These are phyloP conservation scores for Dothideomycetes sp. DNA, from an alignment of 2,329 filamentous ascomycete species.

Conservation along the genomic window DNA sequence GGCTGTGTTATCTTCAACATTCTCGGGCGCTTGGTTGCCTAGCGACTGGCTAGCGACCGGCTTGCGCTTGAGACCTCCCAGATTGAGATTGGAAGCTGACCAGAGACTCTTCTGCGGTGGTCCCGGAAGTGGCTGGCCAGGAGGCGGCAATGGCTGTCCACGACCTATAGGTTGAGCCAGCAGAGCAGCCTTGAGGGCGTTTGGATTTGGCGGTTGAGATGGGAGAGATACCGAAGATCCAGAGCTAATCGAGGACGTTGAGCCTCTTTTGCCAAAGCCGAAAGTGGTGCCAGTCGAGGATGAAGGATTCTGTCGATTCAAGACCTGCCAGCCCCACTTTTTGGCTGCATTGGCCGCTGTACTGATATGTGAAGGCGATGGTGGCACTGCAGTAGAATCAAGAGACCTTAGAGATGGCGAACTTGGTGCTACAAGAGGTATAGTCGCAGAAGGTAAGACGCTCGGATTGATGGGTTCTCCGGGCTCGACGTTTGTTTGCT, in stretches of 20 bases:
- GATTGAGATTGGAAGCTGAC: slow-evolving; percentile 13
- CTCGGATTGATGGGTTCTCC: not conserved
- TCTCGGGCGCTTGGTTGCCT: too few relatives aligned
- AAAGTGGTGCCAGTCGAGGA: not conserved
- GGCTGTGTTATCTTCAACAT: too few relatives aligned
- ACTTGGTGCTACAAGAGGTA: not conserved
- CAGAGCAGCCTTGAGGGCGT: slow-evolving; percentile 21
- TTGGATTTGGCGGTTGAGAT: slow-evolving; percentile 17
- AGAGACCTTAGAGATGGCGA: not conserved
- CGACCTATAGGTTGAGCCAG: slow-evolving; percentile 61
- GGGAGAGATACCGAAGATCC: slow-evolving; percentile 21
- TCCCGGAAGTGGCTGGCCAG: slow-evolving; percentile 64
- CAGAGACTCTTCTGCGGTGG: slow-evolving; percentile 21
- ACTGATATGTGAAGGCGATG: slow-evolving; percentile 11
- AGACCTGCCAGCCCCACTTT: slow-evolving; percentile 49
- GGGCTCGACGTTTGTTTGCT: not conserved
- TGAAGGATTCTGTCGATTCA: slow-evolving; percentile 28
- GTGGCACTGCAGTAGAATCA: slow-evolving; percentile 28
- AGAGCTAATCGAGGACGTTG: slow-evolving; percentile 23
- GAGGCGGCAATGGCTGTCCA: slow-evolving; percentile 71
- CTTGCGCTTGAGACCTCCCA: slow-evolving; percentile 19
- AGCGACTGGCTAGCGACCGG: slow-evolving; percentile 15
- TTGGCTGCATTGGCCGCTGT: slow-evolving; percentile 45
- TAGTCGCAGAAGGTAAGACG: not conserved
- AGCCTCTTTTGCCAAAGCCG: slow-evolving; percentile 4